phyloP scores from a whole-genome alignment of 1,139 yeast genomes.

The Hemisphaericaspora lyxosophila region DNA sequence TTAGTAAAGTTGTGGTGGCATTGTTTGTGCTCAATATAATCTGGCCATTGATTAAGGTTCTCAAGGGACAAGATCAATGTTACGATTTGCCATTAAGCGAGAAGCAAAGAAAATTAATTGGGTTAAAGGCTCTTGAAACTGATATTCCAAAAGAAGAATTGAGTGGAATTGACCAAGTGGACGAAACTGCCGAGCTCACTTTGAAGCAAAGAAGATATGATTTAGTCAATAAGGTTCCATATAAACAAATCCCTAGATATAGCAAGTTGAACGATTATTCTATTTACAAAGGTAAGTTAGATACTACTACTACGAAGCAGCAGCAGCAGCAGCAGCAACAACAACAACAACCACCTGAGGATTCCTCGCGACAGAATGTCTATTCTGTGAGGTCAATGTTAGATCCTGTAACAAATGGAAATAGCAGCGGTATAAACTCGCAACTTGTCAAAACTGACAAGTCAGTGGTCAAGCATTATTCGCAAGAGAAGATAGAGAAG shows the following conservation, averaged over 20 bases:
- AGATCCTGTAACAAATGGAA: not conserved
- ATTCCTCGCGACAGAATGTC: slow-evolving; percentile 1
- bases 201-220: slow-evolving; percentile 17
- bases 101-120: slow-evolving; percentile 37
- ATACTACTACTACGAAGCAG: no score
- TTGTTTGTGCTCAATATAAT: slow-evolving; percentile 13
- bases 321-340: not conserved
- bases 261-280: slow-evolving; percentile 11
- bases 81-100: slow-evolving; percentile 41
- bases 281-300: slow-evolving; percentile 2
- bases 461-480: slow-evolving; percentile 6
- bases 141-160: slow-evolving; percentile 6
- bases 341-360: not conserved
- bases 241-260: slow-evolving; percentile 13
- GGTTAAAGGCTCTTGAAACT: slow-evolving; percentile 19
- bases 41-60: slow-evolving; percentile 20
- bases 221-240: slow-evolving; percentile 8
- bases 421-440: not conserved
- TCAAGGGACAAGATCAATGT: slow-evolving; percentile 41
- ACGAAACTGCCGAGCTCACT: slow-evolving; percentile 13
- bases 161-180: slow-evolving; percentile 8
- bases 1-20: slow-evolving; percentile 9
- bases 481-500: slow-evolving; percentile 7
- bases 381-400: slow-evolving; percentile 4
- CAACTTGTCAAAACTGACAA: not conserved